Conservation (phyloP, 176 grass and related monocot species). For the Oryza longistaminata region DNA sequence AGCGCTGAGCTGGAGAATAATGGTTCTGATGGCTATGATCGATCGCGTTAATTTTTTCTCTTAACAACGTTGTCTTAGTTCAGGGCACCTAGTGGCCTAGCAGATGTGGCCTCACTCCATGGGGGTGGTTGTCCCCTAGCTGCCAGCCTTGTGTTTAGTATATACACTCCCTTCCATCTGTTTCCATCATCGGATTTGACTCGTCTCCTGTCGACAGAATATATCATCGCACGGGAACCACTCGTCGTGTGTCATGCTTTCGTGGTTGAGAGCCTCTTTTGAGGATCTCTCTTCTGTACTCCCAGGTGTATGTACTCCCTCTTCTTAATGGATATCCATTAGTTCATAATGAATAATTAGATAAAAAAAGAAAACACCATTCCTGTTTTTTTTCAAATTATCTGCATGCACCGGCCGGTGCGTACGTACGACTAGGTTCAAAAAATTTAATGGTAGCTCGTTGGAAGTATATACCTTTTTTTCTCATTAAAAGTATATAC, state of each 20-base stretch:
- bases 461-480: too few species aligned
- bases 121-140: constrained; percentile 6
- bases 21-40: not conserved
- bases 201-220: not conserved
- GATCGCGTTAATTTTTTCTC: constrained; percentile 2
- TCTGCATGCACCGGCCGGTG: too few species aligned
- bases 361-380: too few species aligned
- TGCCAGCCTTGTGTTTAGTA: constrained; percentile 1
- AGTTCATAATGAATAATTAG: too few species aligned
- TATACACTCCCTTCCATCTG: not conserved
- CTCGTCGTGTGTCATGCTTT: not conserved
- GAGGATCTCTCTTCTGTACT: too few species aligned
- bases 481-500: too few species aligned
- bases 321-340: too few species aligned
- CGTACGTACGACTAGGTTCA: too few species aligned
- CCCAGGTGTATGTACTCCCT: too few species aligned
- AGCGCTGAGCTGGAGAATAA: constrained; percentile 50
- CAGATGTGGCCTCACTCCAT: not conserved
- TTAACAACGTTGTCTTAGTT: constrained; percentile 6
- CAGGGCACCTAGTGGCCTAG: not conserved
- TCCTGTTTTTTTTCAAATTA: too few species aligned
- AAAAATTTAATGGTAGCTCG: too few species aligned
- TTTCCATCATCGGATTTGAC: constrained; percentile 33
- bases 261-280: too few species aligned
- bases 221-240: not conserved